A percentile compares a stretch with the other conserved stretches of the same genome.
Evolutionary conservation across 345 rosid genomes (phyloP).

Genomic region (Moricandia moricandioides): DNA sequence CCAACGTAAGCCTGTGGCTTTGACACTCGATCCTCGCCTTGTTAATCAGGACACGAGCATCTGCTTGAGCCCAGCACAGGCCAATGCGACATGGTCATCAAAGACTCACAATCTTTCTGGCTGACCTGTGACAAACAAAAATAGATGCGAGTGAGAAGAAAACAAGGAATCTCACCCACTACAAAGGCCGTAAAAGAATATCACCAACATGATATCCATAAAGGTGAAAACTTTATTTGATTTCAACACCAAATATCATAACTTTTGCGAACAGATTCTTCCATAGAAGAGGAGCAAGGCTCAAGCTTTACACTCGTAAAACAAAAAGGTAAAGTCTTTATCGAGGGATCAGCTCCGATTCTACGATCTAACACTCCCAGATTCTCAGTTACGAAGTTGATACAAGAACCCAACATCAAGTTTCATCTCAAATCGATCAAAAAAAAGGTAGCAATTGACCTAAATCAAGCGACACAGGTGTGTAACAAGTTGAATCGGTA

Average conservation of each 20-base stretch:
- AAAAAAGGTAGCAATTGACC: not conserved
- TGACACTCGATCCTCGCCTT: constrained; percentile 75
- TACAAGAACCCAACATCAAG: not conserved
- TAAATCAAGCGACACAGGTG: constrained; percentile 4
- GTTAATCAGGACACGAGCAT: constrained; percentile 71
- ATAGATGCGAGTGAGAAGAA: too few species aligned
- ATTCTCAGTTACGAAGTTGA: not conserved
- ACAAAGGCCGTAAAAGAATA: too few species aligned
- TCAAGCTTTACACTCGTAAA: not conserved
- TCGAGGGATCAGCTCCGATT: constrained; percentile 5
- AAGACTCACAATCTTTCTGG: constrained; percentile 81
- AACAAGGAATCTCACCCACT: too few species aligned
- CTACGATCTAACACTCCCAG: constrained; percentile 16
- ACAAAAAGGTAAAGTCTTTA: not conserved
- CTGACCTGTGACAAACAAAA: constrained; percentile 50
- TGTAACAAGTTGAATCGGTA: not conserved
- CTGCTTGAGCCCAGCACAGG: constrained; percentile 87
- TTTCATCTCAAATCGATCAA: not conserved
- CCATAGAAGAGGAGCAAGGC: not conserved
- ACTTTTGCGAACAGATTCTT: too few species aligned
- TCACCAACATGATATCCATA: too few species aligned
- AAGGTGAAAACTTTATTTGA: not conserved
- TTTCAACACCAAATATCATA: not conserved
- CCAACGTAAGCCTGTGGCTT: constrained; percentile 85
- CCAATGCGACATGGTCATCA: constrained; percentile 85